Conservation (phyloP, 2,329 filamentous ascomycete genomes). For the Aspergillus alliaceus region DNA sequence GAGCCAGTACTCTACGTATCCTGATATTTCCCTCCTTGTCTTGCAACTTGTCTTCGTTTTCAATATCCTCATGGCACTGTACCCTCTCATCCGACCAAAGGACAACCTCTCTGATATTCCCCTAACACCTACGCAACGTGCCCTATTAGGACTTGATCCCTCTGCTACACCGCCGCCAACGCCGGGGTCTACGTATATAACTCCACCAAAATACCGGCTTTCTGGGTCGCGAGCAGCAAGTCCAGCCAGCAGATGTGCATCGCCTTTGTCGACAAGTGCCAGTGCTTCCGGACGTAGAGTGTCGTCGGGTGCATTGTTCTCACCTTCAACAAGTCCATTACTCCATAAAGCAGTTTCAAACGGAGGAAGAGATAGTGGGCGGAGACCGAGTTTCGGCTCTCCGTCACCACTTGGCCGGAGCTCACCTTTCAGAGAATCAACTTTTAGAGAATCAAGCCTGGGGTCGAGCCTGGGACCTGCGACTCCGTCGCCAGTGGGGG, state of each 20-base stretch:
- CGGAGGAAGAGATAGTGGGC: constrained; percentile 38
- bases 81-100: constrained; percentile 68
- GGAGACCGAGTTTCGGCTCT: constrained; percentile 55
- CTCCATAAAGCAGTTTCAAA: constrained; percentile 66
- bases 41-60: constrained; percentile 63
- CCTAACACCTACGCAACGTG: constrained; percentile 83
- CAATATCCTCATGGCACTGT: constrained; percentile 70
- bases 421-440: constrained; percentile 35
- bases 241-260: constrained; percentile 38
- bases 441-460: not conserved
- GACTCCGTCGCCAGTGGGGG: constrained; percentile 66
- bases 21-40: constrained; percentile 51
- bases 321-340: constrained; percentile 57
- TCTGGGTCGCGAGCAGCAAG: constrained; percentile 58
- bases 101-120: constrained; percentile 88
- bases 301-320: constrained; percentile 52
- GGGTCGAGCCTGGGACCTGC: constrained; percentile 55
- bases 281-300: constrained; percentile 34
- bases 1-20: constrained; percentile 39
- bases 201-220: constrained; percentile 81
- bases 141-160: constrained; percentile 77
- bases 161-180: constrained; percentile 62
- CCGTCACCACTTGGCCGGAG: constrained; percentile 44
- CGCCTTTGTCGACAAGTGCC: constrained; percentile 39
- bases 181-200: constrained; percentile 72